Conservation (phyloP, 2,329 filamentous ascomycete genomes). For the Pseudogymnoascus sp. region DNA sequence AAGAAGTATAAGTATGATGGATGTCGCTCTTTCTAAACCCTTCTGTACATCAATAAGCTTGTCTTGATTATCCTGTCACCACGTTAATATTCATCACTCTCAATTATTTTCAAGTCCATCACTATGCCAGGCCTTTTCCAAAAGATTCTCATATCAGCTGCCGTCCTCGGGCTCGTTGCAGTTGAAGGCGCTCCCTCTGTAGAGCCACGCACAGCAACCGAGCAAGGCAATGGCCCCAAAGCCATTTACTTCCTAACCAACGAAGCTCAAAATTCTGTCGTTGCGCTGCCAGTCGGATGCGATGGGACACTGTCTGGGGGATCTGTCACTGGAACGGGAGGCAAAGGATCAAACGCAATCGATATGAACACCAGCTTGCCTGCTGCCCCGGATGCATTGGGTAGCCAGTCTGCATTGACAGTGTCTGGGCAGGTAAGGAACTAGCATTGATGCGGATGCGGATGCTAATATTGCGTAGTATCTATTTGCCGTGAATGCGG, state of each 20-base stretch:
- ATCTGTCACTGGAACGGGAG: slow-evolving; percentile 37
- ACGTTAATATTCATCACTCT: neutral
- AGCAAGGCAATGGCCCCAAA: slow-evolving; percentile 19
- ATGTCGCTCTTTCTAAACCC: neutral
- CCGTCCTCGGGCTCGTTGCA: neutral
- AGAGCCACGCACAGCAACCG: neutral
- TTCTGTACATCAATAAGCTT: neutral
- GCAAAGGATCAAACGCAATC: slow-evolving; percentile 36
- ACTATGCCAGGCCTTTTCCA: neutral
- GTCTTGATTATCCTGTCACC: neutral
- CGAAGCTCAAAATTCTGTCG: slow-evolving; percentile 37
- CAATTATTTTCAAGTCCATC: neutral
- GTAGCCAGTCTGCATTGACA: slow-evolving; percentile 42
- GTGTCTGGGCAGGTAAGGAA: slow-evolving; percentile 40
- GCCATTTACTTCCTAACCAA: slow-evolving; percentile 52
- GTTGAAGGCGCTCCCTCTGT: neutral
- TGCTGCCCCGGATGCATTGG: slow-evolving; percentile 41
- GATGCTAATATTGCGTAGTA: slow-evolving; percentile 28
- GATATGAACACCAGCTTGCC: slow-evolving; percentile 29
- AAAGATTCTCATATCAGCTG: neutral
- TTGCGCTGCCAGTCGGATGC: slow-evolving; percentile 38
- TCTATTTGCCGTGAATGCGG: slow-evolving; percentile 47
- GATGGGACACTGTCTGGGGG: slow-evolving; percentile 40
- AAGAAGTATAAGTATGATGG: neutral
- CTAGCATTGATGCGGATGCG: neutral